These are phyloP conservation scores for Eucommia ulmoides DNA, from an alignment of 257 asterid genomes.

Conservation along the genomic window DNA sequence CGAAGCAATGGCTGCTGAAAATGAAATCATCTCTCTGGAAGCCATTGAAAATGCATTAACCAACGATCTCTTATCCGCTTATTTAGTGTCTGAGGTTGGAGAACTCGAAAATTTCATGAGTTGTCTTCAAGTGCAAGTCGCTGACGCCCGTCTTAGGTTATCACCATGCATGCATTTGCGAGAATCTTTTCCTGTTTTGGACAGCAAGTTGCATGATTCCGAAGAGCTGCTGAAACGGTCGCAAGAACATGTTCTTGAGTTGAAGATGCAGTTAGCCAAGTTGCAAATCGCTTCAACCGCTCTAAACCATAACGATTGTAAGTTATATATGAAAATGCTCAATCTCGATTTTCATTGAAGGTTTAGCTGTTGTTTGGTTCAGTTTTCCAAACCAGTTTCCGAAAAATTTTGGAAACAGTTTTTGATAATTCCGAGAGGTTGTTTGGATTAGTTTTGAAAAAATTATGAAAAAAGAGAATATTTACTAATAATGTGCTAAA, in stretches of 20 bases:
- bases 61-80: constrained; percentile 39
- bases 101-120: constrained; percentile 38
- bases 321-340: no score
- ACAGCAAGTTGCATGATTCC: constrained; percentile 37
- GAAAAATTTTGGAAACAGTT: no score
- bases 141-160: constrained; percentile 30
- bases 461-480: no score
- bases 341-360: no score
- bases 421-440: no score
- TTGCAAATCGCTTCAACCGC: constrained; percentile 67
- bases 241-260: constrained; percentile 50
- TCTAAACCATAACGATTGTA: constrained; percentile 51
- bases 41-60: constrained; percentile 49
- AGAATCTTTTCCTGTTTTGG: constrained; percentile 21
- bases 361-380: no score
- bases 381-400: no score
- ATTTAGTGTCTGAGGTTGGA: constrained; percentile 52
- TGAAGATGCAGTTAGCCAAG: constrained; percentile 71
- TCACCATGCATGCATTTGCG: constrained; percentile 22
- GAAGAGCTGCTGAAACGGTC: constrained; percentile 45
- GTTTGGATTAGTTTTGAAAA: no score
- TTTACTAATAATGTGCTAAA: no score
- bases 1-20: constrained; percentile 29
- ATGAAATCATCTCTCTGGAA: constrained; percentile 41
- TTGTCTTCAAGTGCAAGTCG: constrained; percentile 33